Conservation (phyloP, 2,329 filamentous ascomycete species). For the Beauveria sp. region DNA sequence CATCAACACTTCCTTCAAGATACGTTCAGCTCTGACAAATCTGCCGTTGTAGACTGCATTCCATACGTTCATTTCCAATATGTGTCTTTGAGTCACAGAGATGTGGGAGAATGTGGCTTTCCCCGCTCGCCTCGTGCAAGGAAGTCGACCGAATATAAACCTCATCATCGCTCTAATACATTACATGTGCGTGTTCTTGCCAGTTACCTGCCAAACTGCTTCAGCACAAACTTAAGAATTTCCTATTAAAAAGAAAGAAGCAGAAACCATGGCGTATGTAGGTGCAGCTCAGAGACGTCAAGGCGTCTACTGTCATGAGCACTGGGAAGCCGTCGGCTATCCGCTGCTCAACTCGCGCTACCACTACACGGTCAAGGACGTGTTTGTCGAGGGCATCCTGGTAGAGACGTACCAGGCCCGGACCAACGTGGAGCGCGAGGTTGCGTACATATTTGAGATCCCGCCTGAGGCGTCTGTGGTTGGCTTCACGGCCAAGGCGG, state of each 20-base stretch:
- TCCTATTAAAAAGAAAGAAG: no score
- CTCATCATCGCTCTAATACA: no score
- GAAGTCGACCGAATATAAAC: no score
- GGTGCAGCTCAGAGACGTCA: background rate
- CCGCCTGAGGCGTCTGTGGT: background rate
- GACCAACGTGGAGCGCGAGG: background rate
- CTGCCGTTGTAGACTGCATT: no score
- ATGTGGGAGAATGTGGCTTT: no score
- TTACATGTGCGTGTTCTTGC: no score
- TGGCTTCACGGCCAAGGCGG: background rate
- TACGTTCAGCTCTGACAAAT: no score
- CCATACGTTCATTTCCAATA: no score
- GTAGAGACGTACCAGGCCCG: background rate
- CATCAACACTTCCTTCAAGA: no score
- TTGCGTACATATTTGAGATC: background rate
- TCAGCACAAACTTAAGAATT: fast-evolving
- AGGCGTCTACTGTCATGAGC: background rate
- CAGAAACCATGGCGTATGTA: background rate
- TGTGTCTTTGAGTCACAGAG: no score
- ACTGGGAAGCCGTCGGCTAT: background rate
- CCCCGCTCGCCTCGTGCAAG: no score
- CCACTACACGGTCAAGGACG: background rate
- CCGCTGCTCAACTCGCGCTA: background rate
- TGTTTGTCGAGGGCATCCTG: background rate
- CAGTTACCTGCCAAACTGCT: no score